Base-by-base conservation (phyloP, 2,329 filamentous ascomycete genomes). In the Chaetomium strumarium region DNA sequence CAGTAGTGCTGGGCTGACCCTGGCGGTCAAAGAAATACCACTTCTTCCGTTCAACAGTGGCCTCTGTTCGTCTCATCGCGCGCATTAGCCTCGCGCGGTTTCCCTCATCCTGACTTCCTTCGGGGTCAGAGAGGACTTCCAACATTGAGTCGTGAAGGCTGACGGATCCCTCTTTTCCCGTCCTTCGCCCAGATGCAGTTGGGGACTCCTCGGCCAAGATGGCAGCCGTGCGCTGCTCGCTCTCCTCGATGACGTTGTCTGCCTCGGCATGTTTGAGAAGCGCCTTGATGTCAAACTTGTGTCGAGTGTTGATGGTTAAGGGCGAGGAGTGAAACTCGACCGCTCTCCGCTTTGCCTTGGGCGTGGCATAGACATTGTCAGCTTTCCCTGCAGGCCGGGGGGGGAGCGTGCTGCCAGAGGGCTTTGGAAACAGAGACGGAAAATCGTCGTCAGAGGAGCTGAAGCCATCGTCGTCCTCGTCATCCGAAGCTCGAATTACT, bases 401-500 rank as follows among this genome's bases (percentile, higher is more conserved):
- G 1, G 56, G 55, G 4, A 52, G 16, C 24, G 45, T 33, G 33
- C 20, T 46, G 51, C 14, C 24, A 9, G 20, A 33, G 4, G 57
- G 51, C 37, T 40, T 43, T 10, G 53, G 60, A 14, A 78, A 63
- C 1, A 85, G 66, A 6, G 48, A 46, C 4, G 51, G 51, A n/a
- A 53, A 53, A 4, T 49, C 72, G 29, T 78, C 75, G 53, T 77
- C 76, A 17, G 81, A 62, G 1, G 69, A 73, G 53, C 79, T 72
- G 0, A 84, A 85, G 45, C 79, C 77, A 24, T 81, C 79, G 16
- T 76, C 77, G 16, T 78, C 78, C n/a, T 87, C 85, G 10, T 86
- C 85, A 62, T 91, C 88, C 0, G 88, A 90, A 49, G 80, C 84
- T 42, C 76, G 76, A 38, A 91, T 86, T 51, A 85, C 71, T 12